phyloP scores from a whole-genome alignment of 2,329 filamentous ascomycete genomes.

The Aureobasidium mangrovei region DNA sequence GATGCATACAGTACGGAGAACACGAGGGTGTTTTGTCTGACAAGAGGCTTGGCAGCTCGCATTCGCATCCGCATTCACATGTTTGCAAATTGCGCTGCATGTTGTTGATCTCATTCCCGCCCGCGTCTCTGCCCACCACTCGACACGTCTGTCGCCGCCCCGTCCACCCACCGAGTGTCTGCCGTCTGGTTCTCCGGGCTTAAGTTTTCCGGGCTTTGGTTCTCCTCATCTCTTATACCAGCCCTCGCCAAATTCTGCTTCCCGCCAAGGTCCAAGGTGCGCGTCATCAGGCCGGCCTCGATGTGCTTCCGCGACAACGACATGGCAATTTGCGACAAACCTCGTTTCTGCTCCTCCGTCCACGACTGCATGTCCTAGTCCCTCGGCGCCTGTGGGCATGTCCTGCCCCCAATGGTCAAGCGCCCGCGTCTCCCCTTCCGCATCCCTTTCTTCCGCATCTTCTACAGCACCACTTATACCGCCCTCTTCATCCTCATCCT shows the following conservation, averaged over 20 bases:
- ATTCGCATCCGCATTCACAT: too few relatives aligned
- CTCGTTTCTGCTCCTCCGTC: not conserved
- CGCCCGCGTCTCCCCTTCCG: constrained; percentile 28
- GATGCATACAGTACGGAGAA: too few relatives aligned
- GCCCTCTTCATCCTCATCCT: constrained; percentile 65
- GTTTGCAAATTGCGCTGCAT: too few relatives aligned
- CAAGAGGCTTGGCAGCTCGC: too few relatives aligned
- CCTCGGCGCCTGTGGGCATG: constrained; percentile 1
- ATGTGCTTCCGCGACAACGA: not conserved
- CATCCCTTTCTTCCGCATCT: constrained; percentile 61
- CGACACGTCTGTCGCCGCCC: too few relatives aligned
- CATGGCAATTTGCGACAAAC: not conserved
- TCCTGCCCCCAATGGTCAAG: constrained; percentile 6
- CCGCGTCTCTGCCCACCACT: too few relatives aligned
- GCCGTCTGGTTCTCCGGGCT: too few relatives aligned
- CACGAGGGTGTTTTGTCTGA: too few relatives aligned
- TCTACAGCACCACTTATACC: constrained; percentile 72
- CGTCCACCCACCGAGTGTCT: too few relatives aligned
- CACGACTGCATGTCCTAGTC: constrained; percentile 12
- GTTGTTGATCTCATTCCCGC: too few relatives aligned
- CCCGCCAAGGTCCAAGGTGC: not conserved
- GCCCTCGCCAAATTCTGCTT: not conserved
- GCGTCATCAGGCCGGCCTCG: constrained; percentile 2
- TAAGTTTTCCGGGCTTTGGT: too few relatives aligned
- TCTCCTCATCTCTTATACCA: too few relatives aligned